Evolutionary conservation across 768 basidiomycete species (phyloP), one percentile per base, ranked within the genome.

Genomic region (Cyclocybe cylindracea): DNA sequence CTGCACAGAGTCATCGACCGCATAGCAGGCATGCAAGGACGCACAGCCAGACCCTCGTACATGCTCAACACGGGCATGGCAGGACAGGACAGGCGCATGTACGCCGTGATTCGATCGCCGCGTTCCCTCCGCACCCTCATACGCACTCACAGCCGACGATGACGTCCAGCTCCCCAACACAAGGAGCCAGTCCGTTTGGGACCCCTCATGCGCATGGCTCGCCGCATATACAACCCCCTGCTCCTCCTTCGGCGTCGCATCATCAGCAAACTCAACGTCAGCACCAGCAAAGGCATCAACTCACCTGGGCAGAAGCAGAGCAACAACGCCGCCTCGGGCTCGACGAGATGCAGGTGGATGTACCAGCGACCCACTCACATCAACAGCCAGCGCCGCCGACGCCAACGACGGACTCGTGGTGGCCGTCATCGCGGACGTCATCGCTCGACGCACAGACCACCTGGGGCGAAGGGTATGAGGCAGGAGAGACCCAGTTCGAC

Each of bases 21-120:
- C 58, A 59, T 51, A 53, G 51, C 33, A 48, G 55, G 40, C 35
- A 59, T 31, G 48, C 53, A 49, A 37, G 54, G 38, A 50, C 57
- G 39, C 57, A 66, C 51, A 53, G 40, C 39, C 24, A 24, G 24
- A 24, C 24, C 4, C 24, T 3, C 24, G 24, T 24, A 24, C 24
- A 24, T 24, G 24, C 24, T 24, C 24, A 24, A 5, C 24, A 24
- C 24, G 24, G 24, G 24, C 24, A 24, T 24, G 24, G 24, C 5
- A 24, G 24, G 24, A 3, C 24, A 24, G 24, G 24, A 3, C 24
- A 24, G 24, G 24, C 24, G 24, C 63, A 66, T 48, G 46, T 50
- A 34, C 63, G 63, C 14, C 67, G 67, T 9, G 70, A 71, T 38
- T 61, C 67, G 32, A 60, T 70, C 24, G 24, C 24, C 31, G 62